Evolutionary conservation across 2,329 filamentous ascomycete species (phyloP), one percentile per base, ranked within the genome.

Genomic region (Fusarium illudens): DNA sequence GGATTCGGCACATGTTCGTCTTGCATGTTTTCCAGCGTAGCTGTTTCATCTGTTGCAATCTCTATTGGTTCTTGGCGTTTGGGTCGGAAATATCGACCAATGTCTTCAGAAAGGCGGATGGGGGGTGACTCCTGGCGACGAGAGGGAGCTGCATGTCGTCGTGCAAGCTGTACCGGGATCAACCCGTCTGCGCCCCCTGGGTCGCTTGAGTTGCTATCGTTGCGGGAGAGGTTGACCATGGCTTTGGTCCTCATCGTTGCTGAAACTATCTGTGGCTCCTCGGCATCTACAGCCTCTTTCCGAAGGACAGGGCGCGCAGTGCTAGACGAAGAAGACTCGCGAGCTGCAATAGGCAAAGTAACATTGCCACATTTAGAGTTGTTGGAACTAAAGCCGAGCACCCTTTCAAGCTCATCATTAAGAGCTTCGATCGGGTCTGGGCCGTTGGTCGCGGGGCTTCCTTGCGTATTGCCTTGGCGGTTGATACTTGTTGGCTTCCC

Each of bases 21-120:
- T 32, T 64, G 62, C 36, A 59, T 33, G 15, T 51, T 64, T 33
- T 62, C 72, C 13, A 58, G 58, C 20, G 73, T 79, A 37, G 77
- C 77, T 15, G 78, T 79, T 33, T 77, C 70, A 65, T 80, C 78
- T 25, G 65, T 74, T 51, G 75, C 75, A 67, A 80, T 80, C 17
- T 76, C 64, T 39, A 80, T 77, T 17, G 72, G 68, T 15, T 71
- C 48, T 13, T 66, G 58, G 12, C 57, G 55, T 15, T 56, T 66
- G 8, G 72, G 65, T 25, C 63, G 71, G 34, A 80, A 76, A 64
- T 78, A 80, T 30, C 62, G 70, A 29, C 75, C 70, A 55, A 80
- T 80, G 15, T 69, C 71, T 44, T 72, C 67, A n/a, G 61, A 60
- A 22, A 57, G 60, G 15, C 58, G 60, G 27, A 33, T 46, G 52